phyloP scores from a whole-genome alignment of 371 early-diverging fungal genomes.

The Syncephalastrum monosporum region DNA sequence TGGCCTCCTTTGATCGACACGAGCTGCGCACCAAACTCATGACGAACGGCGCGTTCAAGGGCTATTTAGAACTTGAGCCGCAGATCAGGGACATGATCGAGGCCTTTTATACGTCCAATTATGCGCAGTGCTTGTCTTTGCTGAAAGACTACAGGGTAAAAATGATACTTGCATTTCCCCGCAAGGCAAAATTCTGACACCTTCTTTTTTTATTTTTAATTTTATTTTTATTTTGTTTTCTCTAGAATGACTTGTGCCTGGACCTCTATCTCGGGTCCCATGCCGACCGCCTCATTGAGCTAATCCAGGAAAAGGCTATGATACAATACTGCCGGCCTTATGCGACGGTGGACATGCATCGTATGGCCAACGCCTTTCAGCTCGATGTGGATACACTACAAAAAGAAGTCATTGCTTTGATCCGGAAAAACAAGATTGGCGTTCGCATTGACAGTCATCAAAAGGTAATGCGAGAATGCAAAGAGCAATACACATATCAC shows the following conservation, averaged over 20 bases:
- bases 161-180: not conserved
- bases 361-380: slow-evolving; percentile 77
- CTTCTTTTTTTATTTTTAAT: not conserved
- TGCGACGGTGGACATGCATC: slow-evolving; percentile 71
- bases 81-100: slow-evolving; percentile 68
- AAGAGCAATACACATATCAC: not conserved
- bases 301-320: slow-evolving; percentile 76
- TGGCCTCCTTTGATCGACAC: slow-evolving; percentile 74
- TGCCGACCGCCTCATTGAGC: slow-evolving; percentile 60
- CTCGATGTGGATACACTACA: slow-evolving; percentile 62
- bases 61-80: slow-evolving; percentile 81
- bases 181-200: not conserved
- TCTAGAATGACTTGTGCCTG: slow-evolving; percentile 62
- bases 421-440: slow-evolving; percentile 58
- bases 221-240: not conserved
- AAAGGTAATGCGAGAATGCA: slow-evolving; percentile 56
- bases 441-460: slow-evolving; percentile 84
- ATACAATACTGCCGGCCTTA: slow-evolving; percentile 85
- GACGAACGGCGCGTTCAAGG: slow-evolving; percentile 73
- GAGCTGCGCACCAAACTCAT: slow-evolving; percentile 69
- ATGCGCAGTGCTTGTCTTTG: slow-evolving; percentile 64
- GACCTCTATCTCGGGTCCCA: slow-evolving; percentile 76
- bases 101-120: slow-evolving; percentile 77
- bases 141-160: slow-evolving; percentile 66
- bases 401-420: slow-evolving; percentile 65